Evolutionary conservation across 352 stramenopile genomes (phyloP).

Genomic region (Thraustochytrium sp.): DNA sequence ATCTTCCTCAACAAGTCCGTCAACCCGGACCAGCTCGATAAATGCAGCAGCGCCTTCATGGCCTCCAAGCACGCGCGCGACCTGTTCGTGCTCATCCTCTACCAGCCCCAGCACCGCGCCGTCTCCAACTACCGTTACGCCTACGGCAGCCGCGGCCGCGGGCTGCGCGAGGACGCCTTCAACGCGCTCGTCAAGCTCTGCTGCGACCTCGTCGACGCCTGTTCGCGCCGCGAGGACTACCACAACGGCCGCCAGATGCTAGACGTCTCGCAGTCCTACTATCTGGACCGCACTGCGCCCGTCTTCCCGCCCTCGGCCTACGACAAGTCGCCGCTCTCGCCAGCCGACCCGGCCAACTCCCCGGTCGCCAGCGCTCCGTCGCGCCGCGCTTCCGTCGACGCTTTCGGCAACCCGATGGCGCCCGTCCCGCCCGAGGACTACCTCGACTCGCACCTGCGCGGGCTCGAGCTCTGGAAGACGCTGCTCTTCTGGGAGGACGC

Average conservation of each 20-base stretch:
- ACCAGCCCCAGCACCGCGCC: slow-evolving; percentile 21
- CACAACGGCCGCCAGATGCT: slow-evolving; percentile 33
- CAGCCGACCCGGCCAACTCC: not conserved
- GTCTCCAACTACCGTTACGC: not conserved
- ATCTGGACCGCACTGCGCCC: slow-evolving; percentile 14
- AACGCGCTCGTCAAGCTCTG: slow-evolving; percentile 17
- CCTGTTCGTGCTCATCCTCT: slow-evolving; percentile 38
- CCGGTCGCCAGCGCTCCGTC: not conserved
- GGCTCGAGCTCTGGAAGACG: slow-evolving; percentile 18
- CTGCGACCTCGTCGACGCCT: slow-evolving; percentile 12
- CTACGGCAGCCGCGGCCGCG: not conserved
- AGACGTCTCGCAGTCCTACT: slow-evolving; percentile 30
- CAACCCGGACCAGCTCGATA: not conserved
- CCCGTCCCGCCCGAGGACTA: slow-evolving; percentile 25
- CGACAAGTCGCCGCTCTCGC: not conserved
- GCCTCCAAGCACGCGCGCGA: slow-evolving; percentile 13
- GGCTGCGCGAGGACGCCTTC: slow-evolving; percentile 21
- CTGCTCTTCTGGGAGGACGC: slow-evolving; percentile 34
- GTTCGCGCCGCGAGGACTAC: slow-evolving; percentile 6
- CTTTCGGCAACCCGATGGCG: not conserved
- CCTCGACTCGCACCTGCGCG: slow-evolving; percentile 10
- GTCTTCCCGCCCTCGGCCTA: not conserved
- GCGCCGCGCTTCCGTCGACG: not conserved
- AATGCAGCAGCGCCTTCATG: not conserved
- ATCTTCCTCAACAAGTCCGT: slow-evolving; percentile 39